phyloP scores from a whole-genome alignment of 495 filamentous ascomycete genomes.

The Evansstolkia leycettana region DNA sequence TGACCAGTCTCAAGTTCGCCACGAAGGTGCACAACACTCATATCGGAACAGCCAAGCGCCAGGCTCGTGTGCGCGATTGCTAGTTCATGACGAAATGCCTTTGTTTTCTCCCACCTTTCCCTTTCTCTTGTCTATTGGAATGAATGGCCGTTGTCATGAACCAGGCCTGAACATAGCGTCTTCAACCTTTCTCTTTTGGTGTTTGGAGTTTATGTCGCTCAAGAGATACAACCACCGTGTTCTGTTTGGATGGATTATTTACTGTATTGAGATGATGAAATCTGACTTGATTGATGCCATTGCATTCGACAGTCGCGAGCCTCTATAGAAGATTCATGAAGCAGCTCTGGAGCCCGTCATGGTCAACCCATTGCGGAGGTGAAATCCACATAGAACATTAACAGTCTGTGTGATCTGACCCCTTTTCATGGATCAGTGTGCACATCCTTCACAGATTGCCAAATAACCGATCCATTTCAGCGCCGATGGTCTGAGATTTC shows the following conservation, averaged over 20 bases:
- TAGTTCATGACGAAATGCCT: constrained; percentile 21
- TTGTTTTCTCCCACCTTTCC: constrained; percentile 6
- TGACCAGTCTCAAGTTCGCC: constrained; percentile 92
- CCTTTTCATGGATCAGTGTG: no score
- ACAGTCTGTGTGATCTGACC: no score
- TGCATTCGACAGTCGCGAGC: no score
- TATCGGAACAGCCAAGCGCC: constrained; percentile 74
- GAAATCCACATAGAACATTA: no score
- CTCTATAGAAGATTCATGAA: no score
- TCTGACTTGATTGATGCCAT: no score
- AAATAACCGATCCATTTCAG: constrained; percentile 21
- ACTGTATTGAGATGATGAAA: constrained; percentile 1
- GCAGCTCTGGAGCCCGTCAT: no score
- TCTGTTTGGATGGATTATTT: constrained; percentile 11
- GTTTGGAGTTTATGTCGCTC: constrained; percentile 11
- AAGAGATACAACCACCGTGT: constrained; percentile 3
- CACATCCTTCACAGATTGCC: constrained; percentile 10
- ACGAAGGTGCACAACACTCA: constrained; percentile 90
- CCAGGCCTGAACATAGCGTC: constrained; percentile 11
- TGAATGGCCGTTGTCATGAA: constrained; percentile 8
- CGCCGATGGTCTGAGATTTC: constrained; percentile 15
- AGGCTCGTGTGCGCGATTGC: constrained; percentile 46
- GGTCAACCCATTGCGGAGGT: no score
- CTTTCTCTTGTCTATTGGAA: constrained; percentile 5
- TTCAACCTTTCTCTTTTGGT: constrained; percentile 6